A percentile compares a stretch with the other conserved stretches of the same genome.
phyloP scores from a whole-genome alignment of 495 filamentous ascomycete species.

The Apiosordaria backusii region DNA sequence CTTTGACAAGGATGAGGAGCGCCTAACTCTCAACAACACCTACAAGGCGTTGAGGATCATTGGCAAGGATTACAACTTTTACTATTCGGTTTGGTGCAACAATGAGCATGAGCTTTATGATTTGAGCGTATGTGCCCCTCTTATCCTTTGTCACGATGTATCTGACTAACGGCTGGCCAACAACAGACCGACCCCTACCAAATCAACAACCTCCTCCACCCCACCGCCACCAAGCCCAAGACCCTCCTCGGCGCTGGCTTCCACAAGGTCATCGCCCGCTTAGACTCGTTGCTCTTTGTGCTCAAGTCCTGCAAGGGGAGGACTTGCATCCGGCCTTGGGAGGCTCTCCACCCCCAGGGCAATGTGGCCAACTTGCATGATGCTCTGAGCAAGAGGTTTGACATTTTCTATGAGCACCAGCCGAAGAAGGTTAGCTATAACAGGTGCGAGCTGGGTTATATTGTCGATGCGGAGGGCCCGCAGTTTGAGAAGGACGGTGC shows the following conservation, averaged over 20 bases:
- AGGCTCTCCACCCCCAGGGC: constrained; percentile 52
- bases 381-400: constrained; percentile 49
- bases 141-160: constrained; percentile 3
- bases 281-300: constrained; percentile 61
- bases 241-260: constrained; percentile 47
- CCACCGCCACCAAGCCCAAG: constrained; percentile 15
- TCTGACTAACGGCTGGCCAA: constrained; percentile 9
- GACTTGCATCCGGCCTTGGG: constrained; percentile 58
- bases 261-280: constrained; percentile 43
- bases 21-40: constrained; percentile 50
- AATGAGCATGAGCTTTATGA: constrained; percentile 65
- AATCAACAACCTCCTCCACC: constrained; percentile 54
- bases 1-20: constrained; percentile 20
- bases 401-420: constrained; percentile 52
- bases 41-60: constrained; percentile 62
- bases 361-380: constrained; percentile 39
- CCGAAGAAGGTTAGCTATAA: constrained; percentile 51
- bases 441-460: constrained; percentile 58
- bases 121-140: constrained; percentile 40
- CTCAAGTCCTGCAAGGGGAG: constrained; percentile 60
- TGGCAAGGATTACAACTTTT: constrained; percentile 52
- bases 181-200: constrained; percentile 57
- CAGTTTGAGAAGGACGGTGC: constrained; percentile 41
- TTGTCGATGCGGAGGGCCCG: constrained; percentile 59
- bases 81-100: constrained; percentile 65